These are phyloP conservation scores for Malassezia vespertilionis DNA, from an alignment of 1,284 basidiomycete species.

Conservation along the genomic window DNA sequence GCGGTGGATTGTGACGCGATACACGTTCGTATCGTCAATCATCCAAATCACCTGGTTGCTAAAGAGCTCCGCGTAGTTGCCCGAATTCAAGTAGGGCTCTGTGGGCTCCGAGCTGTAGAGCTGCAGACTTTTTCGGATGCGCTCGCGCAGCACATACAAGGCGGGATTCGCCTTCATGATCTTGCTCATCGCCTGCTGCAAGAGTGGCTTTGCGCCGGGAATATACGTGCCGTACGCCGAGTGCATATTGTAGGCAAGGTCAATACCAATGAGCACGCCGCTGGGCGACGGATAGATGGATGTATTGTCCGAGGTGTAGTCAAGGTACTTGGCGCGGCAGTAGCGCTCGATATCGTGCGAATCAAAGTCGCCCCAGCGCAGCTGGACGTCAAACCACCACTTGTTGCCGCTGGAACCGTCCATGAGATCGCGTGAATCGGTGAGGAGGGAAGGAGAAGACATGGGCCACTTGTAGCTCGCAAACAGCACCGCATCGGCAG, in stretches of 20 bases:
- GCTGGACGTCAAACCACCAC: constrained; percentile 94
- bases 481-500: constrained; percentile 89
- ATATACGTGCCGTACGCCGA: constrained; percentile 99
- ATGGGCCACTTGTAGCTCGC: constrained; percentile 89
- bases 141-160: constrained; percentile 92
- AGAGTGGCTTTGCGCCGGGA: constrained; percentile 92
- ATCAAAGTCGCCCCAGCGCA: constrained; percentile 98
- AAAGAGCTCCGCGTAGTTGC: constrained; percentile 93
- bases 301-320: constrained; percentile 66
- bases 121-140: constrained; percentile 95
- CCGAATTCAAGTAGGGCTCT: constrained; percentile 92
- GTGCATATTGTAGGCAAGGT: constrained; percentile 94
- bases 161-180: constrained; percentile 99
- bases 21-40: constrained; percentile 98
- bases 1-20: constrained; percentile 99
- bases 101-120: constrained; percentile 98
- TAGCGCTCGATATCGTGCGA: constrained; percentile 69
- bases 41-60: constrained; percentile 99
- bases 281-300: constrained; percentile 97
- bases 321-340: constrained; percentile 93
- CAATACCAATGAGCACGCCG: constrained; percentile 96
- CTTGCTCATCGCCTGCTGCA: constrained; percentile 98
- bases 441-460: constrained; percentile 83
- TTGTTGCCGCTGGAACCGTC: constrained; percentile 97
- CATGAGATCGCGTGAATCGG: constrained; percentile 88